These are phyloP conservation scores for Fulvia fulva DNA, from an alignment of 2,329 filamentous ascomycete species.

Conservation along the genomic window DNA sequence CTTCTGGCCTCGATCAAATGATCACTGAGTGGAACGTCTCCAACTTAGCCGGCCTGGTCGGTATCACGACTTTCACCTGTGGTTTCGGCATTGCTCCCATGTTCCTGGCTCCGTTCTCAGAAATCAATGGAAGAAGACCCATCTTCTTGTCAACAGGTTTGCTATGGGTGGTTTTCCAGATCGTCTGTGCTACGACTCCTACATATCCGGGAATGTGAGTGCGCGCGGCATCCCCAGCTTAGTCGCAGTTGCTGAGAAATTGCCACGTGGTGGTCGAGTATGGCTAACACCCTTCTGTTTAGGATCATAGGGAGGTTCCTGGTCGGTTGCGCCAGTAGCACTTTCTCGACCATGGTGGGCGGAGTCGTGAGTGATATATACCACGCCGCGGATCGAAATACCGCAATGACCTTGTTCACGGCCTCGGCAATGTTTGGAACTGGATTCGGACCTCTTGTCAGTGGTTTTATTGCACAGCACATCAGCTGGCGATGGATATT, in stretches of 20 bases:
- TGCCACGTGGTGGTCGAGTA: no score
- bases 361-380: conserved; percentile 87
- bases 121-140: conserved; percentile 80
- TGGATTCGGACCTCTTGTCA: conserved; percentile 70
- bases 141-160: conserved; percentile 73
- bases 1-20: conserved; percentile 64
- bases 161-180: conserved; percentile 67
- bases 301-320: conserved; percentile 75
- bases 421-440: conserved; percentile 74
- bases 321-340: conserved; percentile 70
- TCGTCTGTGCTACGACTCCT: conserved; percentile 67
- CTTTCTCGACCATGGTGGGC: conserved; percentile 86
- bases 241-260: no score
- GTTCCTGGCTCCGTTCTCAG: conserved; percentile 74
- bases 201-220: conserved; percentile 67
- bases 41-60: conserved; percentile 62
- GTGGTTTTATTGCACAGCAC: conserved; percentile 64
- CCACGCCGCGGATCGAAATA: conserved; percentile 72
- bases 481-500: conserved; percentile 82
- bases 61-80: conserved; percentile 75
- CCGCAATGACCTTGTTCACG: conserved; percentile 86
- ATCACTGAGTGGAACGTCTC: conserved; percentile 62
- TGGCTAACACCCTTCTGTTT: no score
- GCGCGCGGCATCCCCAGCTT: no score
- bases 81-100: conserved; percentile 84